These are phyloP conservation scores for Ceratocystis huliohia DNA, from an alignment of 2,329 filamentous ascomycete species.

Conservation along the genomic window DNA sequence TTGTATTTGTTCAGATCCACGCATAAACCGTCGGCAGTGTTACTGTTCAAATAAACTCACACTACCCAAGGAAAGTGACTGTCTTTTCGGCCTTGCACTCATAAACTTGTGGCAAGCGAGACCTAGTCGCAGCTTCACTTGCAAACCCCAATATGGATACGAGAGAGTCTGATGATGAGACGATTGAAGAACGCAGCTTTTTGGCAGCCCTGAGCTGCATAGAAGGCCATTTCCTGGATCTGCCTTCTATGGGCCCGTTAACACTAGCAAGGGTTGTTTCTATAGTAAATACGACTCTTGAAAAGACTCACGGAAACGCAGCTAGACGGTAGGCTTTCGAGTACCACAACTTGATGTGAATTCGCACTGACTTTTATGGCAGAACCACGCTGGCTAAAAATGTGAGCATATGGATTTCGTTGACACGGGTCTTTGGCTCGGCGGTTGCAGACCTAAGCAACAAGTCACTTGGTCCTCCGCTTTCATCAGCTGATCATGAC, in stretches of 20 bases:
- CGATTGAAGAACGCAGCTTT: conserved; percentile 53
- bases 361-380: conserved; percentile 5
- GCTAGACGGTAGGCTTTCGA: conserved; percentile 40
- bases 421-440: conserved; percentile 48
- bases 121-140: not conserved
- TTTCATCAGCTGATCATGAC: conserved; percentile 41
- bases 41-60: no score
- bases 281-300: conserved; percentile 48
- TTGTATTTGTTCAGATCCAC: no score
- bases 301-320: conserved; percentile 50
- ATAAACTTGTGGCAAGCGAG: not conserved
- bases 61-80: no score
- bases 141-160: conserved; percentile 2
- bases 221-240: conserved; percentile 47
- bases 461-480: conserved; percentile 45
- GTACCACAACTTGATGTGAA: not conserved
- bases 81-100: no score
- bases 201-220: conserved; percentile 47
- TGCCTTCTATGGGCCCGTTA: conserved; percentile 44
- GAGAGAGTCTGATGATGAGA: conserved; percentile 29
- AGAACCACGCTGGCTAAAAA: conserved; percentile 50
- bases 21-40: no score
- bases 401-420: conserved; percentile 52
- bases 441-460: conserved; percentile 48
- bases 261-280: conserved; percentile 42